phyloP scores from a whole-genome alignment of 305 asterid species.

The Vinca major region DNA sequence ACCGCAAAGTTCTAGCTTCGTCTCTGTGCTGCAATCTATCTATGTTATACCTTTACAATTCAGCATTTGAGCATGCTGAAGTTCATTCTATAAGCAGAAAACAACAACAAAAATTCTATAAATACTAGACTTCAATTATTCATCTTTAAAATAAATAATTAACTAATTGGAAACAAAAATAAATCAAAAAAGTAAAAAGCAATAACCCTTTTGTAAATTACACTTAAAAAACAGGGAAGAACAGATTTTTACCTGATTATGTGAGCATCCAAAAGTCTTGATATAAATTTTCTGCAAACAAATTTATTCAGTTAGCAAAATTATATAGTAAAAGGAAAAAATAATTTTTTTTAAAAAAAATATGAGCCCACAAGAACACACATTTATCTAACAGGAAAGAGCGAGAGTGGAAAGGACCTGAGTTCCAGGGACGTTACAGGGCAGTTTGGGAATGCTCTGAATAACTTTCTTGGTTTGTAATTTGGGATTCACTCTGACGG shows the following conservation, averaged over 20 bases:
- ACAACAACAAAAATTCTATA: too few species aligned
- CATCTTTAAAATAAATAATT: neutral
- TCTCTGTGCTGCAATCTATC: too few species aligned
- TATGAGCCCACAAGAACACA: neutral
- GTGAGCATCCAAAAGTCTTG: constrained; percentile 82
- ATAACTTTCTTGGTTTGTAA: constrained; percentile 28
- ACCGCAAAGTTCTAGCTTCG: too few species aligned
- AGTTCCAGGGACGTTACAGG: constrained; percentile 66
- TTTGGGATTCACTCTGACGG: constrained; percentile 58
- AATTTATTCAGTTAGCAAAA: constrained; percentile 7
- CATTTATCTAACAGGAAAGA: neutral
- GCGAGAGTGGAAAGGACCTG: constrained; percentile 31
- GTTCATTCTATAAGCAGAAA: too few species aligned
- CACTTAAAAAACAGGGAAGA: neutral
- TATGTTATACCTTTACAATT: too few species aligned
- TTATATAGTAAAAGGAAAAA: neutral
- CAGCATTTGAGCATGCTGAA: too few species aligned
- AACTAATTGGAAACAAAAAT: neutral
- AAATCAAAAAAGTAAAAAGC: neutral
- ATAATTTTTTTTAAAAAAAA: neutral
- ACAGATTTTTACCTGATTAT: constrained; percentile 50
- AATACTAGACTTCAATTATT: too few species aligned
- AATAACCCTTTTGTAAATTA: neutral
- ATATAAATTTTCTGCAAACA: constrained; percentile 58
- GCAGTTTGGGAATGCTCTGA: constrained; percentile 17